A percentile compares a stretch with the other conserved stretches of the same genome.
phyloP scores from a whole-genome alignment of 768 basidiomycete species.

The Boletellus sp. region DNA sequence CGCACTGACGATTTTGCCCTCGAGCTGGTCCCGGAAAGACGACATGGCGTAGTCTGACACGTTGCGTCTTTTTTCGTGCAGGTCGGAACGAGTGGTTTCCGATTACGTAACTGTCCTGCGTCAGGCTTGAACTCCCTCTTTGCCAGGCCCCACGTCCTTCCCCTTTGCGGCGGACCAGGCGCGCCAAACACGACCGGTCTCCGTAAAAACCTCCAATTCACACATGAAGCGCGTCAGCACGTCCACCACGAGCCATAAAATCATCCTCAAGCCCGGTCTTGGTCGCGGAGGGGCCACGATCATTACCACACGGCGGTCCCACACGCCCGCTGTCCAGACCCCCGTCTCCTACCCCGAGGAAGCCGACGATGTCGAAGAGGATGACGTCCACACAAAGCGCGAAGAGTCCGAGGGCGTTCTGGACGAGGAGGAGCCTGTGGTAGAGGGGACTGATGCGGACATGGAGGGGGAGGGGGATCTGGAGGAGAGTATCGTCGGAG shows the following conservation, averaged over 20 bases:
- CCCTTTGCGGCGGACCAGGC: no score
- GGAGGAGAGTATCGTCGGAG: conserved; percentile 31
- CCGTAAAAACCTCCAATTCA: background rate
- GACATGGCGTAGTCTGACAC: conserved; percentile 20
- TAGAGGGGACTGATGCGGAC: conserved; percentile 26
- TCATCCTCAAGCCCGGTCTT: conserved; percentile 40
- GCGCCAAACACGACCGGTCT: no score
- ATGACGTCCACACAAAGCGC: conserved; percentile 26
- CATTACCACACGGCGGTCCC: conserved; percentile 20
- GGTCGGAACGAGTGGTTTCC: background rate
- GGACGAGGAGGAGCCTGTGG: conserved; percentile 31
- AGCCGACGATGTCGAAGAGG: conserved; percentile 21
- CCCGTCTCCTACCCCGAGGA: conserved; percentile 20
- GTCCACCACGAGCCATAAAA: conserved; percentile 31
- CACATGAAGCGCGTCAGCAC: conserved; percentile 23
- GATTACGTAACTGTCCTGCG: conserved; percentile 16
- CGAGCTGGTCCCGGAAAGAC: conserved; percentile 23
- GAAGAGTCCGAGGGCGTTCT: conserved; percentile 30
- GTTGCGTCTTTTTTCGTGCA: conserved; percentile 2
- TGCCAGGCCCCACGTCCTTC: no score
- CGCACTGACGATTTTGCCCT: conserved; percentile 30
- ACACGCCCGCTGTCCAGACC: conserved; percentile 18
- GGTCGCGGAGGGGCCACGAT: conserved; percentile 27
- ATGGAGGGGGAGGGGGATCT: conserved; percentile 28
- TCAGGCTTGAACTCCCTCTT: no score